Conservation (phyloP, 169 alveolate species). For the Cryptosporidium baileyi region DNA sequence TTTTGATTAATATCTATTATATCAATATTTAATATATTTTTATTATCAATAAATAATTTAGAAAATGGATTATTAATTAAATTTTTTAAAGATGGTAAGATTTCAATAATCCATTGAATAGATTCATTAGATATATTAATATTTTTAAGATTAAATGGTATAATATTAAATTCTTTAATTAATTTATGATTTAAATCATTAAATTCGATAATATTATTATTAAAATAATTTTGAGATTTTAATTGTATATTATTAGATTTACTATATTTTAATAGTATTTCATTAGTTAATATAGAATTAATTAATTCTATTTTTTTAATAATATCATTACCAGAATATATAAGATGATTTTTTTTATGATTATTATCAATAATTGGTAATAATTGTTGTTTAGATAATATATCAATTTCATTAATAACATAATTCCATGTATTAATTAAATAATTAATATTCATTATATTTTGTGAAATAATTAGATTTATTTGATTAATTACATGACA, state of each 20-base stretch:
- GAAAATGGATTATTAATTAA: neutral
- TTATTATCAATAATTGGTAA: conserved; percentile 5
- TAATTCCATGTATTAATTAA: neutral
- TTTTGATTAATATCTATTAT: neutral
- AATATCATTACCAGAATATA: conserved; percentile 28
- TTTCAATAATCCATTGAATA: conserved; percentile 4
- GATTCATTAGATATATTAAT: neutral
- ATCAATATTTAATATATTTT: neutral
- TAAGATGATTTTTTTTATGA: neutral
- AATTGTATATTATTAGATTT: neutral
- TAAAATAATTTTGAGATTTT: too few relatives aligned
- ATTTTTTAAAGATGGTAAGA: neutral
- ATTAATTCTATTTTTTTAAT: conserved; percentile 2
- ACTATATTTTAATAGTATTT: conserved; percentile 8
- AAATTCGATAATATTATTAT: neutral
- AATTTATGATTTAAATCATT: neutral
- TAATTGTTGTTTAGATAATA: conserved; percentile 13
- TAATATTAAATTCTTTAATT: conserved; percentile 3
- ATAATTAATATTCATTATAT: neutral
- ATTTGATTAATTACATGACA: neutral
- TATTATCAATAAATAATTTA: neutral
- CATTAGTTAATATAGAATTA: conserved; percentile 11
- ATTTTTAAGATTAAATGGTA: neutral
- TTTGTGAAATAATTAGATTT: neutral
- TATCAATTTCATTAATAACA: conserved; percentile 5